Percentiles rank a stretch among this genome's conserved stretches.
Conservation (phyloP, 495 filamentous ascomycete genomes). For the Corynascus novoguineensis region DNA sequence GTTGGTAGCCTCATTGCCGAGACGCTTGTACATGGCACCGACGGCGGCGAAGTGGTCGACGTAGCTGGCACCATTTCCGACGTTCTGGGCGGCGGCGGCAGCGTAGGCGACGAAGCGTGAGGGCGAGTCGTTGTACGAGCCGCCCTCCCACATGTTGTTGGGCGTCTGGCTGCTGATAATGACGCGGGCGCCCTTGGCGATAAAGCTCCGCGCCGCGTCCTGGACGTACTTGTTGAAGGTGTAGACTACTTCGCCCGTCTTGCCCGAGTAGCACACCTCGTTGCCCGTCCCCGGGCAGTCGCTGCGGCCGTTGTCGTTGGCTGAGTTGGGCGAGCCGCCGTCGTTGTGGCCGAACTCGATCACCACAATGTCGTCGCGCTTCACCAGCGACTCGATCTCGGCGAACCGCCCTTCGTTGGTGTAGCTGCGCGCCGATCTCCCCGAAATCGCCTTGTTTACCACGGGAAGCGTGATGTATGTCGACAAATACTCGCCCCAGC, state of each 20-base stretch:
- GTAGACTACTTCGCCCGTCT: slow-evolving; percentile 47
- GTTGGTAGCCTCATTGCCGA: slow-evolving; percentile 46
- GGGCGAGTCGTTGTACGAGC: slow-evolving; percentile 38
- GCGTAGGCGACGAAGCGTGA: slow-evolving; percentile 56
- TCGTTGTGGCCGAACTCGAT: slow-evolving; percentile 66
- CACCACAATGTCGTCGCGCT: slow-evolving; percentile 51
- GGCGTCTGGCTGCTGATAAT: slow-evolving; percentile 59
- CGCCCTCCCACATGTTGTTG: slow-evolving; percentile 57
- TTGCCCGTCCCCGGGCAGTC: slow-evolving; percentile 50
- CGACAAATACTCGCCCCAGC: slow-evolving; percentile 56
- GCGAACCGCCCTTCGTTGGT: slow-evolving; percentile 56
- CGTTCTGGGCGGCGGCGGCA: slow-evolving; percentile 43
- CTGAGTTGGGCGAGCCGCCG: slow-evolving; percentile 50
- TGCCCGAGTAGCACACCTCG: slow-evolving; percentile 50
- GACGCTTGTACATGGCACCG: slow-evolving; percentile 44
- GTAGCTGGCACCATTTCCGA: slow-evolving; percentile 41
- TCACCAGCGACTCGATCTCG: slow-evolving; percentile 43
- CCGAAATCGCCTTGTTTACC: slow-evolving; percentile 54
- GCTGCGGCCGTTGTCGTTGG: slow-evolving; percentile 54
- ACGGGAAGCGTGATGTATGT: slow-evolving; percentile 43
- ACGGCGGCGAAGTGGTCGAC: slow-evolving; percentile 59
- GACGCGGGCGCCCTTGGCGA: slow-evolving; percentile 57
- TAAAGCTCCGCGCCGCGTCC: slow-evolving; percentile 47
- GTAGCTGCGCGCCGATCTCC: slow-evolving; percentile 56
- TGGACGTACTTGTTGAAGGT: slow-evolving; percentile 54